Conservation (phyloP, 2,329 filamentous ascomycete species). For the Colletotrichum navitas region DNA sequence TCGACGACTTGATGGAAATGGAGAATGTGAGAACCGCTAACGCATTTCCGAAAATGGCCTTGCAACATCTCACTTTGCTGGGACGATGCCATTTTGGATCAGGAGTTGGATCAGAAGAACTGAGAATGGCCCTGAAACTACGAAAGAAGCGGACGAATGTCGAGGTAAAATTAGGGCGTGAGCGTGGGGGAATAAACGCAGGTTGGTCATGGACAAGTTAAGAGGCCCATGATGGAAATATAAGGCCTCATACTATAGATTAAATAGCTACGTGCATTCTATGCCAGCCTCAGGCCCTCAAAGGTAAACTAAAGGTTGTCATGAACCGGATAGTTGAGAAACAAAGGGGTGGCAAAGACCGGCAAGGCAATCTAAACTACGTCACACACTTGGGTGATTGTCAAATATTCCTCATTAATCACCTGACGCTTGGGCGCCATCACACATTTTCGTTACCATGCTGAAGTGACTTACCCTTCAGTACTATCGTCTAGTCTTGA, state of each 20-base stretch:
- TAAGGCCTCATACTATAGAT: neutral
- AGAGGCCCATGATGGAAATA: neutral
- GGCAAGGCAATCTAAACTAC: neutral
- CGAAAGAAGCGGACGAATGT: neutral
- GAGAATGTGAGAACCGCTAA: slow-evolving; percentile 64
- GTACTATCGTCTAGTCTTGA: no score
- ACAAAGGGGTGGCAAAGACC: neutral
- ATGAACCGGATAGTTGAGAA: neutral
- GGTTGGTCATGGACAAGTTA: neutral
- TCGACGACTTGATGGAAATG: slow-evolving; percentile 64
- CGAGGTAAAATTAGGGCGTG: no score
- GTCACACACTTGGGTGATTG: no score
- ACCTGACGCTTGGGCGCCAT: no score
- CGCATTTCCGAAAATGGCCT: slow-evolving; percentile 46
- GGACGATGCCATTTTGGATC: neutral
- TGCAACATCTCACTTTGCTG: neutral
- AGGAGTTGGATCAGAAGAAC: neutral
- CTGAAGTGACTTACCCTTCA: no score
- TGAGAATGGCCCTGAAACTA: neutral
- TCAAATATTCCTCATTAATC: no score
- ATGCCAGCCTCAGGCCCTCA: neutral
- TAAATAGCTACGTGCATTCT: neutral
- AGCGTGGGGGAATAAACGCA: no score
- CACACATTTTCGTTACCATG: neutral
- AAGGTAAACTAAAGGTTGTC: neutral